phyloP scores from a whole-genome alignment of 169 alveolate species.

The Condylostoma magnum region DNA sequence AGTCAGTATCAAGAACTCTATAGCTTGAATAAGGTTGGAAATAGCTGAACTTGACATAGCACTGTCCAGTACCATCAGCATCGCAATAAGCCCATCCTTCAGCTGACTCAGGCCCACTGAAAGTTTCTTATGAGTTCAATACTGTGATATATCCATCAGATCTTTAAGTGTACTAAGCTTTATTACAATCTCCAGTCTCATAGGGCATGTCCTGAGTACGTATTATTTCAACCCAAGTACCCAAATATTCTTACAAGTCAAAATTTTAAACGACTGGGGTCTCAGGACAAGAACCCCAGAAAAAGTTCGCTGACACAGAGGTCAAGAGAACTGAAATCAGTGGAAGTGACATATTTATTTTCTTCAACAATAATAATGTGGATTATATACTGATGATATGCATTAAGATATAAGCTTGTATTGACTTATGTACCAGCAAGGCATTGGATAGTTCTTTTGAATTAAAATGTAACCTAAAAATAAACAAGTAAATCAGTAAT shows the following conservation, averaged over 20 bases:
- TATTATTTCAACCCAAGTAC: background rate
- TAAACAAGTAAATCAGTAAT: too few species aligned
- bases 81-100: background rate
- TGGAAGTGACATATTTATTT: too few species aligned
- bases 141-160: background rate
- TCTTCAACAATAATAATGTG: too few species aligned
- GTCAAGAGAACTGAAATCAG: too few species aligned
- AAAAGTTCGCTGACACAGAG: too few species aligned
- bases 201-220: background rate
- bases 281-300: conserved; percentile 25
- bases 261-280: background rate
- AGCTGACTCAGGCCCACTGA: background rate
- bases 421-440: too few species aligned
- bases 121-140: background rate
- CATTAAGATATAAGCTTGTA: too few species aligned
- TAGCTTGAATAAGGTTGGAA: too few species aligned
- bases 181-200: background rate
- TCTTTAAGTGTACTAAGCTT: background rate
- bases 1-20: background rate
- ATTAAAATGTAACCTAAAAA: too few species aligned
- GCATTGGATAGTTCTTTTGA: too few species aligned
- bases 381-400: too few species aligned
- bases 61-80: background rate
- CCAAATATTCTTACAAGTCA: background rate
- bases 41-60: background rate